These are phyloP conservation scores for Exutisphaerella laricina DNA, from an alignment of 2,329 filamentous ascomycete genomes.

Conservation along the genomic window DNA sequence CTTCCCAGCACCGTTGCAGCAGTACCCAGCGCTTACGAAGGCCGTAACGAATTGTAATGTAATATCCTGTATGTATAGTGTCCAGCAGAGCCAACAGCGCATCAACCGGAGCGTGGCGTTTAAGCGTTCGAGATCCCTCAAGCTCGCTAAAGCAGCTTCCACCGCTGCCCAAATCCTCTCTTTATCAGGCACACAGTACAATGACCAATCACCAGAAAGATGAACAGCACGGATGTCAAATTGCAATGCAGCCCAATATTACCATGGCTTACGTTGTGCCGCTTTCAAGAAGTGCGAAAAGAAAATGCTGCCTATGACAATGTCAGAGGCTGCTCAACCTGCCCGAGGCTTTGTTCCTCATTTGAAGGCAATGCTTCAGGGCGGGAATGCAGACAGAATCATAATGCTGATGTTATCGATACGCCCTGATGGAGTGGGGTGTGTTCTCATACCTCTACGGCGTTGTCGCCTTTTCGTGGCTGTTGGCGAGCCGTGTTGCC, in stretches of 20 bases:
- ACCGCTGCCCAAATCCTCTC: neutral
- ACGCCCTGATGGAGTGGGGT: neutral
- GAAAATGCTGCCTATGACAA: slow-evolving; percentile 29
- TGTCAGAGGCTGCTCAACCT: slow-evolving; percentile 21
- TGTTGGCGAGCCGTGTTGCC: slow-evolving; percentile 5
- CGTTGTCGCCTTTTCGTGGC: neutral
- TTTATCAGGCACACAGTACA: neutral
- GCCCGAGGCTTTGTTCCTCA: slow-evolving; percentile 1
- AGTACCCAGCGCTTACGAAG: slow-evolving; percentile 16
- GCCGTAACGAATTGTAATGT: slow-evolving; percentile 27
- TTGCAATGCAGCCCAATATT: slow-evolving; percentile 77
- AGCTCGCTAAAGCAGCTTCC: slow-evolving; percentile 1
- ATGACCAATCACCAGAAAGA: slow-evolving; percentile 1
- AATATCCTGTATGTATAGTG: slow-evolving; percentile 9
- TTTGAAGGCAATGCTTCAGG: slow-evolving; percentile 10
- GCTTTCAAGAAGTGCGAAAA: slow-evolving; percentile 89
- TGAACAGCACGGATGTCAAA: slow-evolving; percentile 95
- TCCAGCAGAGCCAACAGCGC: neutral
- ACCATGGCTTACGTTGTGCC: slow-evolving; percentile 94
- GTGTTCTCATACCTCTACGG: neutral
- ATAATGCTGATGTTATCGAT: neutral
- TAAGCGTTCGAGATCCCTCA: slow-evolving; percentile 1
- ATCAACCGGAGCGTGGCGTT: slow-evolving; percentile 1
- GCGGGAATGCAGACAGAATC: slow-evolving; percentile 23
- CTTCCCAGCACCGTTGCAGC: slow-evolving; percentile 9